Evolutionary conservation across 441 rosid species (phyloP), one percentile per base, ranked within the genome.

Genomic region (Jatropha podagrica): DNA sequence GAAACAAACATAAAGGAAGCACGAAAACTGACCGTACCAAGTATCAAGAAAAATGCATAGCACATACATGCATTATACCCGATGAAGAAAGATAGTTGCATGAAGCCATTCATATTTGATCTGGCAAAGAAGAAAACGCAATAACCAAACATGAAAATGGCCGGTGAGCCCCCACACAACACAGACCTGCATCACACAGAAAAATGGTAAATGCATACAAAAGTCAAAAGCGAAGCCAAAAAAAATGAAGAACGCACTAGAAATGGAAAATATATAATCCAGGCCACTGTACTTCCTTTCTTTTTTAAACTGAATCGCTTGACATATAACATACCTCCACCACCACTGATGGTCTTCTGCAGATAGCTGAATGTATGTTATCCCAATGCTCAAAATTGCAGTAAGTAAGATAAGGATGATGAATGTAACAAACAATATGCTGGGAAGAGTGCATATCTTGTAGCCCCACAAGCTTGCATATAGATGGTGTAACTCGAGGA

Each of bases 271-370:
- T 27, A 40, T 13, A 71, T 2, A 56, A n/a, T 37, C 9, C 17
- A 67, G 32, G 51, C n/a, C 51, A 12, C 40, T 26, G 23, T 70
- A 40, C 11, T 5, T 20, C 63, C 48, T 0, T 55, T 49, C 23
- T 5, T 7, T 69, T n/a, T 69, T 1, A 52, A 38, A 27, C 9
- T 49, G 51, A 51, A 17, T 48, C 42, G 20, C 40, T 7, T 51
- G 10, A 44, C 7, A 44, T 4, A 44, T 44, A 6, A 44, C 10
- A 80, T 88, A 91, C 98, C 97, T 93, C 98, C 98, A 95, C 97
- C 97, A 95, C 98, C 99, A 95, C 74, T 87, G 79, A 79, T 89
- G 98, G 83, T 95, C 94, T 80, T 93, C 96, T 55, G 86, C 81
- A 4, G 96, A 87, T 37, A 93, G 92, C 78, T 91, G 98, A 79